A percentile compares a stretch with the other conserved stretches of the same genome.
Evolutionary conservation across 164 flowering plant genomes (phyloP).

Genomic region (Stephania japonica): DNA sequence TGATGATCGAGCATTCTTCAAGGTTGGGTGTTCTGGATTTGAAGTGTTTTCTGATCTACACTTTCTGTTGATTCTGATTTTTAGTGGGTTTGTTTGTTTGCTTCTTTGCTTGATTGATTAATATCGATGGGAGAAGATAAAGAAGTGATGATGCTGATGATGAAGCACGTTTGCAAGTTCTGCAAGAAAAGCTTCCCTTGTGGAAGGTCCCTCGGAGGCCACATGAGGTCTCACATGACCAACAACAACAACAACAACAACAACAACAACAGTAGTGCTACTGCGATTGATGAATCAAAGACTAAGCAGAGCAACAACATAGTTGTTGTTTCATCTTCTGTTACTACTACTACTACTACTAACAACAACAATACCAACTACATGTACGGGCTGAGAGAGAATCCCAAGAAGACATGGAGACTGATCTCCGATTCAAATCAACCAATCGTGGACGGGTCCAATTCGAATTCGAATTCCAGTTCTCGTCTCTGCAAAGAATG

Average conservation of each 20-base stretch:
- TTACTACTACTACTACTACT: no score
- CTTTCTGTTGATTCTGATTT: no score
- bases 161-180: conserved; percentile 61
- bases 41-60: no score
- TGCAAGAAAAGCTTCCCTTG: conserved; percentile 67
- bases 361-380: neutral
- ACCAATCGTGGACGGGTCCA: neutral
- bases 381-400: conserved; percentile 58
- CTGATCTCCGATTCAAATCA: conserved; percentile 30
- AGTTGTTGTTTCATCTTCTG: no score
- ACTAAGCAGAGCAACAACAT: conserved; percentile 15
- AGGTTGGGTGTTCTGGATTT: conserved; percentile 4
- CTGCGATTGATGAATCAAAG: conserved; percentile 25
- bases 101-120: conserved; percentile 11
- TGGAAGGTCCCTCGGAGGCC: conserved; percentile 92
- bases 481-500: conserved; percentile 50
- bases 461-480: no score
- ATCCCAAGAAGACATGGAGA: conserved; percentile 69
- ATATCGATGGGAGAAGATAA: conserved; percentile 33
- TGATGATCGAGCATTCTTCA: conserved; percentile 15
- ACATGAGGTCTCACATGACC: conserved; percentile 84
- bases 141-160: conserved; percentile 18
- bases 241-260: conserved; percentile 21
- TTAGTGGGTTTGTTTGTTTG: neutral
- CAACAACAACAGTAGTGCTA: conserved; percentile 18